These are phyloP conservation scores for Pseudogymnoascus sp. DNA, from an alignment of 2,329 filamentous ascomycete species.

Conservation along the genomic window DNA sequence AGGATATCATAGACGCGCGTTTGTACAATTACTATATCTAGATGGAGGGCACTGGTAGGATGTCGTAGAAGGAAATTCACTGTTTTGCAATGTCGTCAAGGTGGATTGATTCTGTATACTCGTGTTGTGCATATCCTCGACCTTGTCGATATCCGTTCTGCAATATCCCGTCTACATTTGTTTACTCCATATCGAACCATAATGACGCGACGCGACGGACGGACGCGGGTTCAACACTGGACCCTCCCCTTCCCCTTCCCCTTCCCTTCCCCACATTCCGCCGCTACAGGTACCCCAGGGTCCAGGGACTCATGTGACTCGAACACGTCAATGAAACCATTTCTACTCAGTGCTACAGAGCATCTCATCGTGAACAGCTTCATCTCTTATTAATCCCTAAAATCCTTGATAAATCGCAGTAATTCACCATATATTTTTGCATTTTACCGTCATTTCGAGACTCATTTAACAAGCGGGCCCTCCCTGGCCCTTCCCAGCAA, in stretches of 20 bases:
- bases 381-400: not conserved
- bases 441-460: conserved; percentile 8
- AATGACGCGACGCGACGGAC: conserved; percentile 7
- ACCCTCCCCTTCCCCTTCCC: not conserved
- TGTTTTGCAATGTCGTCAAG: not conserved
- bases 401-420: not conserved
- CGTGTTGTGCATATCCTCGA: not conserved
- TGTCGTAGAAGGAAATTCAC: not conserved
- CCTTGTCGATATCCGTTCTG: no score
- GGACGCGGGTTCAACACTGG: not conserved
- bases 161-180: not conserved
- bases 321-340: not conserved
- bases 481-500: not conserved
- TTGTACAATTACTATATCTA: conserved; percentile 9
- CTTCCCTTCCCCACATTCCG: not conserved
- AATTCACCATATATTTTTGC: not conserved
- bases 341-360: not conserved
- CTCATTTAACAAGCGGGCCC: conserved; percentile 2
- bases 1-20: conserved; percentile 13
- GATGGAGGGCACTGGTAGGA: not conserved
- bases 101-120: not conserved
- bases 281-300: not conserved
- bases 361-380: not conserved
- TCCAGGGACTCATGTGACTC: conserved; percentile 6
- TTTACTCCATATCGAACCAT: not conserved